phyloP scores from a whole-genome alignment of 306 rosid species.

The Castanea mollissima region DNA sequence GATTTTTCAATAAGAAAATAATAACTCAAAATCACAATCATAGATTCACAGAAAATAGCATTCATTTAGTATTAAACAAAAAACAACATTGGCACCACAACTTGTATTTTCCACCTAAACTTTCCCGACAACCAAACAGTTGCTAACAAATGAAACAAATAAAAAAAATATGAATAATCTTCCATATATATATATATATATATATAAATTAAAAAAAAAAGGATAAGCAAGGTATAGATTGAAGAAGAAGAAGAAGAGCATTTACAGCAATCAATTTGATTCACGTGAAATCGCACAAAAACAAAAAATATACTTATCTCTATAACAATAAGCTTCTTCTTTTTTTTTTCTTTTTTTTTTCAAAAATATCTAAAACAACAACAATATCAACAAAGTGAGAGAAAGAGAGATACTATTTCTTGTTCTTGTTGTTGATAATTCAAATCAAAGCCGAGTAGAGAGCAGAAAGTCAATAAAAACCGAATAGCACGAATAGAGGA shows the following conservation, averaged over 20 bases:
- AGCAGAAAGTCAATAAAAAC: no score
- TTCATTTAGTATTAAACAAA: background rate
- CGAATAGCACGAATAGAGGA: no score
- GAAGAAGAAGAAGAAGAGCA: background rate
- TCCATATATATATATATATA: background rate
- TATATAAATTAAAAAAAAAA: background rate
- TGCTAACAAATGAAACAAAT: conserved; percentile 27
- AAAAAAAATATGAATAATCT: background rate
- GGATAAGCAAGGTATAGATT: background rate
- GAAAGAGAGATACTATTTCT: no score
- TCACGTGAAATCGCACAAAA: background rate
- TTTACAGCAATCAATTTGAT: background rate
- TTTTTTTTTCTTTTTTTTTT: no score
- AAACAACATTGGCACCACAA: conserved; percentile 35
- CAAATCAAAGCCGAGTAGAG: no score
- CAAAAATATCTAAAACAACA: no score
- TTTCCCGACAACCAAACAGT: conserved; percentile 35
- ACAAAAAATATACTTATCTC: background rate
- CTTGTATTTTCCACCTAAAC: conserved; percentile 15
- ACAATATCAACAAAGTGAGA: no score
- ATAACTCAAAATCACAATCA: no score
- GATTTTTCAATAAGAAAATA: no score
- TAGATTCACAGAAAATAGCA: no score
- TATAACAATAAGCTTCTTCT: no score
- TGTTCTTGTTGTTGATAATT: no score